Base-by-base conservation (phyloP, 768 basidiomycete genomes). In the Mrakia frigida region DNA sequence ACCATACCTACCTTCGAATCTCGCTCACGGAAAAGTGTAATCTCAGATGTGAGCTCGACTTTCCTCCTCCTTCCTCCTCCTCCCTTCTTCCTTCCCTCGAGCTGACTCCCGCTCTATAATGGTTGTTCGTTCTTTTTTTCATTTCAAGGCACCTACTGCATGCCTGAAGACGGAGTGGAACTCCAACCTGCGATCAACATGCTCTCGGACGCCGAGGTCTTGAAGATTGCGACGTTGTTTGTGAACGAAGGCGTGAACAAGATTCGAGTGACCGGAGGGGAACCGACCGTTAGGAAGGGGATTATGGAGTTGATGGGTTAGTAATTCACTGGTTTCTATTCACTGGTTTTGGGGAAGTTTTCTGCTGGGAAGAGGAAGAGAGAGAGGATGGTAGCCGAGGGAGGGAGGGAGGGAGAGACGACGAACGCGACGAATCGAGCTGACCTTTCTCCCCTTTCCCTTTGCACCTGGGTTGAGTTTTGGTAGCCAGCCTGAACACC, bases 21-120 rank as follows among this genome's bases (percentile, higher is more conserved):
- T 92, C 91, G 1, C 84, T 94, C 50, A 94, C 93, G 0, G 93
- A 94, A 82, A 86, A 88, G 77, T 95, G 93, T 83, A 95, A 94
- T 84, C 85, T 95, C 74, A 87, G 93, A 84, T 94, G 93, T 91
- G 78, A 53, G 85, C 82, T 18, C 35, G 28, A 31, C 28, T 39
- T 16, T 39, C 46, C 18, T 78, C 52, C 60, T 37, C 50, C 60
- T 7, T 28, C 60, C 74, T 46, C n/a, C 65, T 28, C 60, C 68
- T 65, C 39, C 21, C 46, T 65, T 52, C 60, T n/a, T 78, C 79
- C 79, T 68, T 80, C 71, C 18, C 67, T 14, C 3, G 28, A 25
- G 23, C 41, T 59, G 28, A 74, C 74, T 69, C 39, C 14, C 41
- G 60, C n/a, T n/a, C n/a, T n/a, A n/a, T n/a, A n/a, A n/a, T n/a